Base-by-base conservation (phyloP, 1,284 basidiomycete genomes). In the Pascua guehoae region DNA sequence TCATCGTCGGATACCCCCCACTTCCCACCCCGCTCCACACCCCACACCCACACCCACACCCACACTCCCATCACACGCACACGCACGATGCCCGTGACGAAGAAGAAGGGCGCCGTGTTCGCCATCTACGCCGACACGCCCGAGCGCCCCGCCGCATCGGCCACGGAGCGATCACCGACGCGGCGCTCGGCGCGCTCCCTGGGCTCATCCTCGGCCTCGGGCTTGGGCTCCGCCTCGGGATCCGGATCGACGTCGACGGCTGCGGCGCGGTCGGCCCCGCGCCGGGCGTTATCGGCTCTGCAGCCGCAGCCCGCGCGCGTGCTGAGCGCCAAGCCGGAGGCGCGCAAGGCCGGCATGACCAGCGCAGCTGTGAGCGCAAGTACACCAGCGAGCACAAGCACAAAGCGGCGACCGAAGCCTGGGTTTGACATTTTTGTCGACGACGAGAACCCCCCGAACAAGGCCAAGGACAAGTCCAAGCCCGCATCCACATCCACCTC, bases 21-120 rank as follows among this genome's bases (percentile, higher is more conserved):
- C n/a, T 32, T 7, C 24, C 24, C 24, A 32, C 24, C 24, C 24
- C 24, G 24, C 24, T 7, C 24, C 7, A 3, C 24, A 3, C 24
- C 24, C 24, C 24, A 32, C 24, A 32, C 24, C 3, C 24, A 32
- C 24, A 4, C 24, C 24, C 44, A 40, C 37, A 38, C 36, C 43
- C 37, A 42, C 41, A 47, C 36, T 7, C 39, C 47, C 41, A 32
- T 36, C 53, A 15, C 41, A 46, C 24, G 44, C 4, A 45, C 54
- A 64, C 16, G 46, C 54, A 64, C 16, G 46, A 78, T 78, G 76
- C 76, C 76, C 32, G 63, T 74, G 37, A 71, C 71, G 14, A 74
- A 75, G 61, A 75, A 75, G 61, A 73, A 73, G 53, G 76, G 76
- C 46, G 74, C 76, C 12, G 70, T 75, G 40, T 78, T 78, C 60